phyloP scores from a whole-genome alignment of 2,329 filamentous ascomycete species.

The Aspergillus sp. region DNA sequence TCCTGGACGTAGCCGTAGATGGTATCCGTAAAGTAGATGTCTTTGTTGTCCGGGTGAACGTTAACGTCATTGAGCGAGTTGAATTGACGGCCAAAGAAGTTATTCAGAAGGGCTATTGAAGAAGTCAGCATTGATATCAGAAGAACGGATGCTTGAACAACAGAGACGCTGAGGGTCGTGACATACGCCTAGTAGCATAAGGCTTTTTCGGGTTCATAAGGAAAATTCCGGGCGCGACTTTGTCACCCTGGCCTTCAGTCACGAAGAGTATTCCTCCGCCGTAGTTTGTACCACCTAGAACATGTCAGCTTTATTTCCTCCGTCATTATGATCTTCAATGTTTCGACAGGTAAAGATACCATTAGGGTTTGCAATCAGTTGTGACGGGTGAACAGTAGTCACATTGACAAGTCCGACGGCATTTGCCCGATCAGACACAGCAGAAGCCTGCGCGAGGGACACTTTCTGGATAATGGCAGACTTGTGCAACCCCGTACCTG shows the following conservation, averaged over 20 bases:
- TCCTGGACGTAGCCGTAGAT: neutral
- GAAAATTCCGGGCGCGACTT: neutral
- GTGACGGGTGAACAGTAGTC: neutral
- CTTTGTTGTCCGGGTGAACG: neutral
- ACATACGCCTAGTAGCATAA: neutral
- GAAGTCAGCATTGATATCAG: too few relatives aligned
- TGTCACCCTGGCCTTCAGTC: neutral
- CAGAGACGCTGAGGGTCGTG: neutral
- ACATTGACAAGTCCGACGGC: neutral
- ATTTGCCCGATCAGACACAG: neutral
- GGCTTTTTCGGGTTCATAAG: neutral
- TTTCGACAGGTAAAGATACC: neutral
- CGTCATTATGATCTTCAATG: too few relatives aligned
- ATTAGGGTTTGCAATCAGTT: neutral
- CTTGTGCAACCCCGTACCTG: neutral
- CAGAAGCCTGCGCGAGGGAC: neutral
- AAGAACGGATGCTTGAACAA: too few relatives aligned
- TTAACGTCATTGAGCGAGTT: neutral
- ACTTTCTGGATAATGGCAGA: neutral
- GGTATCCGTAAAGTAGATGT: neutral
- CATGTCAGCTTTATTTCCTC: too few relatives aligned
- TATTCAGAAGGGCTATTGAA: too few relatives aligned
- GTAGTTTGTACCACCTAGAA: neutral
- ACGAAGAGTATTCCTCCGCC: neutral
- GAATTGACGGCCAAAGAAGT: neutral